A percentile compares a stretch with the other conserved stretches of the same genome.
phyloP scores from a whole-genome alignment of 495 filamentous ascomycete species.

The Cercophora samala region DNA sequence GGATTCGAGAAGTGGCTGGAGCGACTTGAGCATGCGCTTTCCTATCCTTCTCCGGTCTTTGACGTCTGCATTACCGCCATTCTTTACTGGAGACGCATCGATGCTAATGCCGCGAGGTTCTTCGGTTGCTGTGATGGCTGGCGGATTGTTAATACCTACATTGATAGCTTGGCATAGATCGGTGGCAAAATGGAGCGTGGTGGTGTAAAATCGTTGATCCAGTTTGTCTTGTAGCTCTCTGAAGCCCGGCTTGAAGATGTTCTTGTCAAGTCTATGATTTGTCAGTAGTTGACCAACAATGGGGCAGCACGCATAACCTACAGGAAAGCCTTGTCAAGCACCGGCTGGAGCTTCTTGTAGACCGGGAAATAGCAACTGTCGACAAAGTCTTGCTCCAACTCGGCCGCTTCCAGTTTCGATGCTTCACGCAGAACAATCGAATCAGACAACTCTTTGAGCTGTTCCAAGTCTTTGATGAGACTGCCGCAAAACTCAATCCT shows the following conservation, averaged over 20 bases:
- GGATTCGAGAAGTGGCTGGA: conserved; percentile 73
- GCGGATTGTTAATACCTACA: conserved; percentile 55
- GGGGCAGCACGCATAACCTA: conserved; percentile 44
- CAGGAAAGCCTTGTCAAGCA: conserved; percentile 71
- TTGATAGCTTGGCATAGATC: conserved; percentile 71
- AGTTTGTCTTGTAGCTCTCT: conserved; percentile 60
- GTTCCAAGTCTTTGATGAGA: conserved; percentile 71
- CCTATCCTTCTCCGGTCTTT: conserved; percentile 60
- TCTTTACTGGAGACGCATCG: conserved; percentile 32
- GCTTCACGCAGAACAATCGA: conserved; percentile 68
- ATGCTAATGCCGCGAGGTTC: conserved; percentile 29
- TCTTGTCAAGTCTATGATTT: conserved; percentile 66
- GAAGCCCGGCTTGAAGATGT: conserved; percentile 65
- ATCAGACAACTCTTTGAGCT: conserved; percentile 64
- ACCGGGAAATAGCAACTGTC: conserved; percentile 90
- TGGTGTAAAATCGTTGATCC: conserved; percentile 68
- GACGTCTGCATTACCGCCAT: conserved; percentile 36
- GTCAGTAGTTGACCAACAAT: conserved; percentile 25
- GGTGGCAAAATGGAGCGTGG: conserved; percentile 66
- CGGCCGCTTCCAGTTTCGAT: conserved; percentile 69
- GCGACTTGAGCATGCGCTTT: conserved; percentile 76
- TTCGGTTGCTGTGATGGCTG: conserved; percentile 22
- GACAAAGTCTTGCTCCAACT: conserved; percentile 70
- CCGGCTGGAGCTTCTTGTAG: conserved; percentile 68
- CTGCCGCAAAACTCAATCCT: conserved; percentile 83